Base-by-base conservation (phyloP, 1,139 yeast species). In the Pneumocystis wakefieldiae region DNA sequence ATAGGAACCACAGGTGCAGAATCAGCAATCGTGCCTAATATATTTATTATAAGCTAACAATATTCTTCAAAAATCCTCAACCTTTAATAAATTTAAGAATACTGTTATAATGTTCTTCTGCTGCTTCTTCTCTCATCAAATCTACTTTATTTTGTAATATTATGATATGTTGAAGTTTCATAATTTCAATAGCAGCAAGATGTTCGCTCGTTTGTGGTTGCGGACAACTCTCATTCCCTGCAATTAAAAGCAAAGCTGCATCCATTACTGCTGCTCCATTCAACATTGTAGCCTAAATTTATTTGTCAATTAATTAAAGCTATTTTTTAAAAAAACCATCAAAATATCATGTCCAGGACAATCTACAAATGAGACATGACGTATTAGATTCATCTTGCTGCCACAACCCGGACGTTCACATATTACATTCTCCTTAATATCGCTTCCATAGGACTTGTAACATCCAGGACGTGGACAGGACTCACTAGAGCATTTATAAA, bases 181-280 rank as follows among this genome's bases (percentile, higher is more conserved):
- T 94, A 75, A 94, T 94, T 79, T 94, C 98, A 72, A 94, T 94
- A 67, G 99, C 99, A 63, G 99, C 99, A 77, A 94, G 82, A 80
- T 94, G 99, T 79, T 94, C 99, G 24, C 96, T 87, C 37, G 99
- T 94, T 80, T 94, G 99, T 59, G 99, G 99, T 80, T 94, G 98
- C 67, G 98, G 99, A 80, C 99, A 94, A 65, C 95, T 84, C 81
- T 94, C 99, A 76, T 94, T 94, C 76, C 97, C 98, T 57, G 98
- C 99, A 75, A 94, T 86, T 70, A 94, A 82, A 72, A 94, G 80
- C 67, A 94, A 80, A 15, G 99, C 99, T 65, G 98, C 99, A 77
- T 94, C 99, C 99, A 94, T 94, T 70, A 94, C 98, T 17, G 99
- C 99, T 57, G 99, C 99, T 75, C 99, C 99, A 62, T 97, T 91